A percentile compares a stretch with the other conserved stretches of the same genome.
Evolutionary conservation across 2,329 filamentous ascomycete genomes (phyloP).

Genomic region (Neoarthrinium moseri): DNA sequence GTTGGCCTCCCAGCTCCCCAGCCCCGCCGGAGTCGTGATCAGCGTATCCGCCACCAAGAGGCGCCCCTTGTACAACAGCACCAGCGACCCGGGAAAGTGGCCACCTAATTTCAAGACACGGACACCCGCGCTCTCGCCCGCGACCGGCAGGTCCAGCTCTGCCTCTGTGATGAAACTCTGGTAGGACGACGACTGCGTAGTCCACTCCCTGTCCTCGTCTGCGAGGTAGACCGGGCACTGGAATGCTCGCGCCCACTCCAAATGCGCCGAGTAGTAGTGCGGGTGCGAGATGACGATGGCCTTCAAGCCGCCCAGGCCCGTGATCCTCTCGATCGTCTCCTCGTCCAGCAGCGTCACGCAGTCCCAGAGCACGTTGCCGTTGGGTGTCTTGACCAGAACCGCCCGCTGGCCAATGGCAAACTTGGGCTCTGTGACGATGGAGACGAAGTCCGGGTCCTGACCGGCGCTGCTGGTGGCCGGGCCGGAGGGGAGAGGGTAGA

Average conservation of each 20-base stretch:
- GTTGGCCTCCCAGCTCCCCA: slow-evolving; percentile 46
- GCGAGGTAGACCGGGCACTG: slow-evolving; percentile 68
- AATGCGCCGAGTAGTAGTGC: slow-evolving; percentile 77
- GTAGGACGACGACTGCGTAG: slow-evolving; percentile 42
- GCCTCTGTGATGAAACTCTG: slow-evolving; percentile 46
- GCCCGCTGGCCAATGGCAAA: slow-evolving; percentile 75
- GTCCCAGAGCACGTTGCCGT: slow-evolving; percentile 79
- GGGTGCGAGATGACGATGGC: slow-evolving; percentile 79
- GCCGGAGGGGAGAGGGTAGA: slow-evolving; percentile 39
- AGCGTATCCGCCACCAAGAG: slow-evolving; percentile 79
- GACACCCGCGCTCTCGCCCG: slow-evolving; percentile 37
- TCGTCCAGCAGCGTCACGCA: slow-evolving; percentile 68
- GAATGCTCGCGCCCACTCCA: slow-evolving; percentile 71
- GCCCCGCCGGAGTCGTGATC: slow-evolving; percentile 63
- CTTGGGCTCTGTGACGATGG: slow-evolving; percentile 52
- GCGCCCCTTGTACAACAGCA: slow-evolving; percentile 59
- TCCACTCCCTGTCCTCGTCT: slow-evolving; percentile 65
- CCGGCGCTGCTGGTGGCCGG: too few relatives aligned
- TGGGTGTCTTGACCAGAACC: slow-evolving; percentile 62
- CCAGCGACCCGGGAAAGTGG: slow-evolving; percentile 75
- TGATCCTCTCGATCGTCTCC: slow-evolving; percentile 58
- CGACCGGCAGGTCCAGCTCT: slow-evolving; percentile 34
- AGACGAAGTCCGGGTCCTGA: slow-evolving; percentile 34
- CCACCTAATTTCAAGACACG: slow-evolving; percentile 70
- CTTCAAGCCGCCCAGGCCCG: slow-evolving; percentile 60